Conservation (phyloP, 345 rosid species). For the Hibiscus trionum region DNA sequence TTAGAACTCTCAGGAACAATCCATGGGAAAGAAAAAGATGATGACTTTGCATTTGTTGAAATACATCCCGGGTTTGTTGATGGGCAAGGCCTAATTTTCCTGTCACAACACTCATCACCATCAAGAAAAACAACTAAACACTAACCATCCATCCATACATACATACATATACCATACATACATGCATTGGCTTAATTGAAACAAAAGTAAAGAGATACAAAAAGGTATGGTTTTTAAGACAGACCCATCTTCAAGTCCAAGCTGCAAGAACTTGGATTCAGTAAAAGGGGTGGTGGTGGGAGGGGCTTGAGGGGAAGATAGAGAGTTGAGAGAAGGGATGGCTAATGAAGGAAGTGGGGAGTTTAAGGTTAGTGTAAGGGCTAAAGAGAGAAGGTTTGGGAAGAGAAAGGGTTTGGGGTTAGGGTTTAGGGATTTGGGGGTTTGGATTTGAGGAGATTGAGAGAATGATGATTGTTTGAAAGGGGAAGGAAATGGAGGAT, state of each 20-base stretch:
- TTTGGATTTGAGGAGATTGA: slow-evolving; percentile 6
- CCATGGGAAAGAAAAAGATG: slow-evolving; percentile 40
- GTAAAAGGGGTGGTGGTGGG: slow-evolving; percentile 83
- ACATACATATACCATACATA: neutral
- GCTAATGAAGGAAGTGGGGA: slow-evolving; percentile 55
- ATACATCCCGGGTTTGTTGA: slow-evolving; percentile 82
- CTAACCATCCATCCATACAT: neutral
- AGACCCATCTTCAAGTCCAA: slow-evolving; percentile 75
- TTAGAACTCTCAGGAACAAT: neutral
- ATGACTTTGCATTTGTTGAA: slow-evolving; percentile 79
- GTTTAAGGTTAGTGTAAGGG: slow-evolving; percentile 44
- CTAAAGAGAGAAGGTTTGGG: slow-evolving; percentile 42
- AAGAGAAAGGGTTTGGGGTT: slow-evolving; percentile 24
- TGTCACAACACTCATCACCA: slow-evolving; percentile 13
- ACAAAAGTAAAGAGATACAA: neutral
- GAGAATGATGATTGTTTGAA: slow-evolving; percentile 13
- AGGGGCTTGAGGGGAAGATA: slow-evolving; percentile 26
- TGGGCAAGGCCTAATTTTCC: slow-evolving; percentile 90
- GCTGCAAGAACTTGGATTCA: slow-evolving; percentile 64
- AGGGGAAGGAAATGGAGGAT: slow-evolving; percentile 21
- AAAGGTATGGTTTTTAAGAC: neutral
- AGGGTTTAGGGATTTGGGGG: slow-evolving; percentile 8
- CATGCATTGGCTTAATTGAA: neutral
- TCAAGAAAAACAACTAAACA: neutral
- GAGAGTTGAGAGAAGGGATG: slow-evolving; percentile 60